phyloP scores from a whole-genome alignment of 176 grass and related monocot species.

The Aegilops speltoides region DNA sequence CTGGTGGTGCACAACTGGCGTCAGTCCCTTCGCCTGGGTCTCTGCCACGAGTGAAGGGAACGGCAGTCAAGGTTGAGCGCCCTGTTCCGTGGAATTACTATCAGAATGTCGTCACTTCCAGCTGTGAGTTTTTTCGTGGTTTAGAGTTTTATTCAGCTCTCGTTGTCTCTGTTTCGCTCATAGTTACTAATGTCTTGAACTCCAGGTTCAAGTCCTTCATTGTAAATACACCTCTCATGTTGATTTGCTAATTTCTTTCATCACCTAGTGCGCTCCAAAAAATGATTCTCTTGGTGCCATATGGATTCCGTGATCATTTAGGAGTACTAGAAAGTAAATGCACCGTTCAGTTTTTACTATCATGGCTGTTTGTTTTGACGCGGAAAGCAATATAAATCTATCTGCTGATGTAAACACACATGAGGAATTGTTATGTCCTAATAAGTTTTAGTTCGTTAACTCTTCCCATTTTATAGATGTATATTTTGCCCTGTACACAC shows the following conservation, averaged over 20 bases:
- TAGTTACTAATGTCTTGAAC: not conserved
- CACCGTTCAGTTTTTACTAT: not conserved
- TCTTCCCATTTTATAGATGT: not conserved
- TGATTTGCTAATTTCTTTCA: not conserved
- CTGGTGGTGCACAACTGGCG: constrained; percentile 71
- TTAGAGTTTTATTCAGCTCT: constrained; percentile 14
- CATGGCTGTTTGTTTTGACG: constrained; percentile 9
- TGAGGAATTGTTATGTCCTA: not conserved
- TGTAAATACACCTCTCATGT: not conserved
- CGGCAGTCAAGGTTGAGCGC: constrained; percentile 77
- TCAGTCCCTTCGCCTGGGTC: constrained; percentile 63
- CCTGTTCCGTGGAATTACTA: constrained; percentile 96
- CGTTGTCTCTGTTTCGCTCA: not conserved
- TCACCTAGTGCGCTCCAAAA: not conserved
- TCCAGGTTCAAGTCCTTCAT: not conserved
- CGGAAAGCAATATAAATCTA: constrained; percentile 2
- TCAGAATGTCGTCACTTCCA: constrained; percentile 98
- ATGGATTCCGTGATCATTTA: too few species aligned
- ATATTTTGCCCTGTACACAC: not conserved
- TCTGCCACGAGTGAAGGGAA: constrained; percentile 56
- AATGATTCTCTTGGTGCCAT: not conserved
- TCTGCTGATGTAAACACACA: not conserved
- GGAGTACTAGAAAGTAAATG: constrained; percentile 3
- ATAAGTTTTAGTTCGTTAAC: constrained; percentile 8
- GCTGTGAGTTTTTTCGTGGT: constrained; percentile 66